Evolutionary conservation across 768 basidiomycete genomes (phyloP), one percentile per base, ranked within the genome.

Genomic region (Kwoniella sp.): DNA sequence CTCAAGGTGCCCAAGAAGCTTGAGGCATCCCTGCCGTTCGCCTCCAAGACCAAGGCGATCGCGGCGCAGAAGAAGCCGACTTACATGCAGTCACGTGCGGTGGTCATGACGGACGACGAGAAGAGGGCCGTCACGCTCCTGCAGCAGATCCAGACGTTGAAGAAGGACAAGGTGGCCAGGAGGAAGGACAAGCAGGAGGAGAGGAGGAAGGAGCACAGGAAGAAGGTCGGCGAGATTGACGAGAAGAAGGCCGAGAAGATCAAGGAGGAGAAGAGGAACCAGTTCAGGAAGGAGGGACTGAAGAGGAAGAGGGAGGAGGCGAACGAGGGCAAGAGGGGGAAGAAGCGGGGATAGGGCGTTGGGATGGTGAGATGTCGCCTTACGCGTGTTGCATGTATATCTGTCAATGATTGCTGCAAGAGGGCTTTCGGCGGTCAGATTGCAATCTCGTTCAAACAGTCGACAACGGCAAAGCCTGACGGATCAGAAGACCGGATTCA

Each of bases 91-190:
- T 89, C 88, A 74, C 84, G 95, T 11, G 91, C 93, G 0, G 91
- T 98, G 22, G 84, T 99, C 38, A 81, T 98, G 80, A 88, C 93
- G 67, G 88, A 89, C 1, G 90, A 93, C 70, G 95, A 98, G 78
- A 89, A 86, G 79, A 86, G 83, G 70, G 92, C 95, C 0, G 77
- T 96, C 17, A 85, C 88, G 32, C 76, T 98, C 32, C 71, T 99
- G 71, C 93, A 98, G 73, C 92, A 98, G 78, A 89, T 96, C 58
- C 83, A 87, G 41, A 88, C 91, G 5, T 74, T 99, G 63, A 78
- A 89, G 53, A 96, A 91, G 75, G 91, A 92, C 66, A 88, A 93
- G 76, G 80, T 89, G 1, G 77, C 72, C 36, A 78, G 84, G 66
- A 77, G 92, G 67, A 84, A 81, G 65, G 88, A 85, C 73, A 95